phyloP scores from a whole-genome alignment of 148 eudicot species.

The Vaccinium myrtillus region DNA sequence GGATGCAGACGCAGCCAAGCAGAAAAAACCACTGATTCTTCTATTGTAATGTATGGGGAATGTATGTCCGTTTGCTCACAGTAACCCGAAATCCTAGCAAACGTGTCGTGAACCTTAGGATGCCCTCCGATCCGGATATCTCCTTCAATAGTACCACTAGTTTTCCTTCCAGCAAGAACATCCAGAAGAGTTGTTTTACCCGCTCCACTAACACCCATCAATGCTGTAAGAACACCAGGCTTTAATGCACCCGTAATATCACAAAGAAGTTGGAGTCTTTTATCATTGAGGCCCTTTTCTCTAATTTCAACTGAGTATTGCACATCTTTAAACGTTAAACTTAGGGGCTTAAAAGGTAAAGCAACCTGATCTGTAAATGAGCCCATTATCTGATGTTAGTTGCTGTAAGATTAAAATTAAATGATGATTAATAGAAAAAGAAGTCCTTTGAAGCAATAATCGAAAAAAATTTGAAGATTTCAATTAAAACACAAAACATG shows the following conservation, averaged over 20 bases:
- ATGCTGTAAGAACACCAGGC: slow-evolving; percentile 90
- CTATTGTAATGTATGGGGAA: slow-evolving; percentile 81
- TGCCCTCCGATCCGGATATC: slow-evolving; percentile 71
- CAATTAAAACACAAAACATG: not conserved
- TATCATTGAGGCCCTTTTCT: slow-evolving; percentile 56
- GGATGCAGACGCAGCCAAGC: slow-evolving; percentile 90
- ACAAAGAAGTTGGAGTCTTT: slow-evolving; percentile 59
- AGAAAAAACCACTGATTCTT: slow-evolving; percentile 80
- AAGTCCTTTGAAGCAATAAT: not conserved
- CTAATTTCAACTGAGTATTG: slow-evolving; percentile 64
- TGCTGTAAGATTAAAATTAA: not conserved
- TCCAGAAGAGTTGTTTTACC: slow-evolving; percentile 96
- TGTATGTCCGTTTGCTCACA: slow-evolving; percentile 94
- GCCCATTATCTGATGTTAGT: not conserved
- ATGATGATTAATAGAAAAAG: not conserved
- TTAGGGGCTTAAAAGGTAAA: slow-evolving; percentile 71
- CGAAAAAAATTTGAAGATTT: not conserved
- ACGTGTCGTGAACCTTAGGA: slow-evolving; percentile 76
- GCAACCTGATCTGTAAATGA: slow-evolving; percentile 59
- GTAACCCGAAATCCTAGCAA: slow-evolving; percentile 81
- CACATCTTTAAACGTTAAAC: slow-evolving; percentile 60
- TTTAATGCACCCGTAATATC: slow-evolving; percentile 69
- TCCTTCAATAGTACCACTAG: slow-evolving; percentile 73
- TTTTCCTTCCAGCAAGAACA: slow-evolving; percentile 86
- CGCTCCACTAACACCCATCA: slow-evolving; percentile 96